Conservation (phyloP, 148 eudicot genomes). For the Talinum fruticosum region DNA sequence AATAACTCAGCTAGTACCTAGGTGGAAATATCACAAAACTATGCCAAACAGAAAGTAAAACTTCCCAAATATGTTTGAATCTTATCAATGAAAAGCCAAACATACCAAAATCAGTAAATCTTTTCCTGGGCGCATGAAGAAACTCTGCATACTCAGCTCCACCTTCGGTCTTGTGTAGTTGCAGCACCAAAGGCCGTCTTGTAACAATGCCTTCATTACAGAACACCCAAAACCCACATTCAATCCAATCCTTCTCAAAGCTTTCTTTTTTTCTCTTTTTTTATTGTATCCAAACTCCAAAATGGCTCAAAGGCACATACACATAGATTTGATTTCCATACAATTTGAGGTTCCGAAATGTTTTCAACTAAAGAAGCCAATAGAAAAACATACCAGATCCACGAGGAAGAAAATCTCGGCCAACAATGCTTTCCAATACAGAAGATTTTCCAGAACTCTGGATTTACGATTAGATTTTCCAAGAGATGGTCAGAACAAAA, state of each 20-base stretch:
- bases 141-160: constrained; percentile 92
- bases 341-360: neutral
- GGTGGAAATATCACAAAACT: neutral
- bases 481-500: neutral
- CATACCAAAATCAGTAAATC: constrained; percentile 76
- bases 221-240: constrained; percentile 5
- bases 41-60: neutral
- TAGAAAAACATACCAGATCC: constrained; percentile 68
- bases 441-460: constrained; percentile 99
- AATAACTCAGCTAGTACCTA: neutral
- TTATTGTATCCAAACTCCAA: no score
- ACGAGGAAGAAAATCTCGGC: constrained; percentile 98
- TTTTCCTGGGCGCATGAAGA: constrained; percentile 83
- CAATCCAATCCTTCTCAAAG: neutral
- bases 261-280: neutral
- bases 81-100: neutral
- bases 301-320: neutral
- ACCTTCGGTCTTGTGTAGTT: constrained; percentile 81
- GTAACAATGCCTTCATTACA: constrained; percentile 77
- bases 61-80: neutral
- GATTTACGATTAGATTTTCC: neutral
- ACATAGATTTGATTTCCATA: no score
- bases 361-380: neutral
- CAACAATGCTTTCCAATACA: constrained; percentile 90
- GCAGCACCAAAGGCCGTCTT: constrained; percentile 90